Evolutionary conservation across 2,329 filamentous ascomycete genomes (phyloP), one percentile per base, ranked within the genome.

Genomic region (Coniochaeta sp.): DNA sequence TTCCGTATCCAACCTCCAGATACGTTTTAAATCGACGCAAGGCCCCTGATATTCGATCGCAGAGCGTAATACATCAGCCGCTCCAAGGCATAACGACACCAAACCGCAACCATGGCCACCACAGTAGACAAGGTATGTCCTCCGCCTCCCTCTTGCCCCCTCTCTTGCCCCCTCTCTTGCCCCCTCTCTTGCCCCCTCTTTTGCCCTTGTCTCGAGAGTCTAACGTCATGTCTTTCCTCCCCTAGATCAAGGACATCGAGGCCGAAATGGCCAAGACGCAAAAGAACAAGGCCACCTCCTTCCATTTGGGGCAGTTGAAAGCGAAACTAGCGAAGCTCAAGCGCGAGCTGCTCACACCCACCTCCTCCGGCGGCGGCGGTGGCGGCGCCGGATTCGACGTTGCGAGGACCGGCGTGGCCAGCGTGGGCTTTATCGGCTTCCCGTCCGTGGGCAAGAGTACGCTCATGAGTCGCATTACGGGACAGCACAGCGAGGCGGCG

Each of bases 401-500:
- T 65, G 95, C 95, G 63, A 89, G 95, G 75, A 99, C 95, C 58
- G 95, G 95, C 81, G 95, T 98, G 65, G 95, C 95, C 65, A 96
- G 91, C 81, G 87, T 99, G 70, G 93, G 93, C 50, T 98, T 98
- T 77, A 97, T 98, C 72, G 95, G 95, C 34, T 99, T 99, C 71
- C 95, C 95, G 1, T 99, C 95, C 1, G 95, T 99, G 64, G 95
- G 95, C 63, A 99, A 99, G 79, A 96, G 91, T 83, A 99, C 95
- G 57, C 81, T 99, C 69, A 97, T 99, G 93, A 96, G 88, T 73
- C 87, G 81, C 71, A 78, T 99, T 72, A 99, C 95, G 50, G 95
- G 95, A 58, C 93, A 97, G 77, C 93, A 99, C 74, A 98, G 93
- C 2, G 95, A 99, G 81, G 93, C 87, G 60, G 95, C 95, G 19